A percentile compares a stretch with the other conserved stretches of the same genome.
These are phyloP conservation scores for Phalaenopsis equestris DNA, from an alignment of 106 monocot genomes.

Conservation along the genomic window DNA sequence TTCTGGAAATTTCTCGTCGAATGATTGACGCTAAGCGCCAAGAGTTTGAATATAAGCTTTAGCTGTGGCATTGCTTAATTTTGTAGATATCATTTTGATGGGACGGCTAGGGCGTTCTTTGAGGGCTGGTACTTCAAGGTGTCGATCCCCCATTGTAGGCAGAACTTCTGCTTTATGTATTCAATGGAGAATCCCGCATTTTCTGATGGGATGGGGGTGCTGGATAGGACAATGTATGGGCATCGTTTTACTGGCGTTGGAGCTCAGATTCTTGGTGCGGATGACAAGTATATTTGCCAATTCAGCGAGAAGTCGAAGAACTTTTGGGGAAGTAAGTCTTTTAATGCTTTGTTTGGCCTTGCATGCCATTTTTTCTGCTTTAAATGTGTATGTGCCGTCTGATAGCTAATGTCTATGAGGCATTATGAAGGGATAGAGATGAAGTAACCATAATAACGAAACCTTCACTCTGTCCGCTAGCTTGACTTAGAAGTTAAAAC, in stretches of 20 bases:
- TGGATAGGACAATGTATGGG: constrained; percentile 51
- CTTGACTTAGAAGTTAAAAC: background rate
- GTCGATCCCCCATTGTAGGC: constrained; percentile 59
- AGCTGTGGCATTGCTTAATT: background rate
- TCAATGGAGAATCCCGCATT: constrained; percentile 89
- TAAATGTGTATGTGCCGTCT: background rate
- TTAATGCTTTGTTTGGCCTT: background rate
- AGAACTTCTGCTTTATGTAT: constrained; percentile 99
- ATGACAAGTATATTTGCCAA: constrained; percentile 96
- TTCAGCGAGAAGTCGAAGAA: constrained; percentile 52
- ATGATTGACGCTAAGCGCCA: background rate
- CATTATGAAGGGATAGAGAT: background rate
- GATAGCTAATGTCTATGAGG: too few relatives aligned
- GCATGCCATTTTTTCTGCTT: background rate
- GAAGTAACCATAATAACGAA: background rate
- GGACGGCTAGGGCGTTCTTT: constrained; percentile 62
- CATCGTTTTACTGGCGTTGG: constrained; percentile 75
- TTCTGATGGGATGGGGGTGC: constrained; percentile 45
- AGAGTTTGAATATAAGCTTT: constrained; percentile 3
- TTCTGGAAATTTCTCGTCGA: background rate
- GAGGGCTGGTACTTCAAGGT: constrained; percentile 99
- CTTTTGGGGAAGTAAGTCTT: constrained; percentile 87
- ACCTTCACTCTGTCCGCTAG: background rate
- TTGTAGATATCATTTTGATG: constrained; percentile 88
- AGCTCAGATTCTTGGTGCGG: constrained; percentile 90